Conservation (phyloP, 176 grass and related monocot species). For the Pontederia crassipes region DNA sequence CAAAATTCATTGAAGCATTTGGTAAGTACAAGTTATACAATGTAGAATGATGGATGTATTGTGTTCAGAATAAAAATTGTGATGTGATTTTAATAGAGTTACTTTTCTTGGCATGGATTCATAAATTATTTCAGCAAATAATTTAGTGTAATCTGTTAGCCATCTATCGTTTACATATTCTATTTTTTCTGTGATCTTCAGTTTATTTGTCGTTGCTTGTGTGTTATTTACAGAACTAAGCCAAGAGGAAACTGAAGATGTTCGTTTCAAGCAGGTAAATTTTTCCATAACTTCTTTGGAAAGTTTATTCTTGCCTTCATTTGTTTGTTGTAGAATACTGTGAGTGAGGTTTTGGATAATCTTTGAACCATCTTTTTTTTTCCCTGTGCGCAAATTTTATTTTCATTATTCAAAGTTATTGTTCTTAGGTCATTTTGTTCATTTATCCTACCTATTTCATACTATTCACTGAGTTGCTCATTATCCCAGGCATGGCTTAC, state of each 20-base stretch:
- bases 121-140: no score
- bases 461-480: no score
- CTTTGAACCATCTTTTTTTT: no score
- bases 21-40: constrained; percentile 25
- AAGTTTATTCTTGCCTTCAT: background rate
- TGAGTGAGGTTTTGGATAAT: no score
- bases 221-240: constrained; percentile 55
- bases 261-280: constrained; percentile 77
- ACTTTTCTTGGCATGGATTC: no score
- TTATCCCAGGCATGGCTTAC: constrained; percentile 59
- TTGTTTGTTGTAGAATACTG: no score
- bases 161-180: background rate
- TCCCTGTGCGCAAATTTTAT: no score
- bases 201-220: no score
- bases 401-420: no score
- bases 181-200: constrained; percentile 2
- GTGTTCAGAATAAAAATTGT: background rate
- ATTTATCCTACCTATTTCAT: no score
- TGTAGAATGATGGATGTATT: background rate
- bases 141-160: background rate
- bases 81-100: background rate
- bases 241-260: constrained; percentile 84
- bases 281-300: background rate
- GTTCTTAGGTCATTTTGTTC: no score
- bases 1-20: constrained; percentile 81